Base-by-base conservation (phyloP, 371 early-diverging fungal genomes). In the Mortierella sp. region DNA sequence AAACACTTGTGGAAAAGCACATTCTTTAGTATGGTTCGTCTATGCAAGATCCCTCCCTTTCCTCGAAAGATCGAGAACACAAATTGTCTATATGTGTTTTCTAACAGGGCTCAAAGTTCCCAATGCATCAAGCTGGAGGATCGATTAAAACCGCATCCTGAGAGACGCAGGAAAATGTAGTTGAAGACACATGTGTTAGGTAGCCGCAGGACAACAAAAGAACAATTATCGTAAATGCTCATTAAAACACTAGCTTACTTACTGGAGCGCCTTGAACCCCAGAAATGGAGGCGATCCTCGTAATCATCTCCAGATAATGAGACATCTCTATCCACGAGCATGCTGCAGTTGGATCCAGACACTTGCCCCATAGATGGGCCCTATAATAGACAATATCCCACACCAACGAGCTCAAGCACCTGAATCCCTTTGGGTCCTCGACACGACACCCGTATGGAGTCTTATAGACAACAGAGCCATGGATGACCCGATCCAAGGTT, bases 1-100 rank as follows among this genome's bases (percentile, higher is more conserved):
- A 83, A 12, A 81, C 83, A 39, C 83, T 92, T 19, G 67, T 80
- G 14, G 81, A 90, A 47, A 81, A 83, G 23, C 85, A 89, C 21
- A 92, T 93, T 57, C 69, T 90, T 53, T 53, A 52, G 26, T n/a
- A n/a, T n/a, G n/a, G n/a, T n/a, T n/a, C n/a, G n/a, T n/a, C n/a
- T n/a, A n/a, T n/a, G n/a, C n/a, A n/a, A n/a, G n/a, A n/a, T n/a
- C n/a, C n/a, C n/a, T n/a, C n/a, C n/a, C n/a, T n/a, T n/a, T n/a
- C n/a, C n/a, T n/a, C n/a, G n/a, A n/a, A n/a, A n/a, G n/a, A n/a
- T n/a, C n/a, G n/a, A n/a, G n/a, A n/a, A n/a, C n/a, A n/a, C n/a
- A n/a, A n/a, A n/a, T n/a, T n/a, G n/a, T n/a, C n/a, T n/a, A n/a
- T n/a, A n/a, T n/a, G n/a, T n/a, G n/a, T n/a, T n/a, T n/a, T n/a